These are phyloP conservation scores for Gossypium stocksii DNA, from an alignment of 345 rosid genomes.

Conservation along the genomic window DNA sequence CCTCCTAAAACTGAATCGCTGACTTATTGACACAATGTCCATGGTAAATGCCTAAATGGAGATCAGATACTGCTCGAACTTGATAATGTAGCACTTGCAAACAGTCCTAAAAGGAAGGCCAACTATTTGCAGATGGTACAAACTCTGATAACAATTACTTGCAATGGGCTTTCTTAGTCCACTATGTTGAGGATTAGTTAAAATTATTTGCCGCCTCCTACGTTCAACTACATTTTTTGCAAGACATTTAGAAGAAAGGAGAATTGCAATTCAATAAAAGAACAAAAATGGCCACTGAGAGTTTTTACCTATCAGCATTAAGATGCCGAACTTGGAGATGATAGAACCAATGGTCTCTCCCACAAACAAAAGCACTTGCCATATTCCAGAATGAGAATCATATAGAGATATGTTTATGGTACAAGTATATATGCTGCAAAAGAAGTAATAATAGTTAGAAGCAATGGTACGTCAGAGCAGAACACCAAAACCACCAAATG, in stretches of 20 bases:
- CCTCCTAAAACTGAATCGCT: not conserved
- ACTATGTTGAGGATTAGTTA: not conserved
- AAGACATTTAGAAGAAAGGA: not conserved
- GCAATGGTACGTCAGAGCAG: not conserved
- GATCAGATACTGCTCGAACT: not conserved
- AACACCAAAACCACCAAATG: not conserved
- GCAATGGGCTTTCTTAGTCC: not conserved
- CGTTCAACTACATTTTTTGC: not conserved
- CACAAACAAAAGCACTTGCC: slow-evolving; percentile 1
- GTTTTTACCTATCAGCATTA: slow-evolving; percentile 22
- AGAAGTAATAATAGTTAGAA: not conserved
- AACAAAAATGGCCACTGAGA: not conserved
- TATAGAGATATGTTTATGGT: not conserved
- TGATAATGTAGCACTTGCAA: not conserved
- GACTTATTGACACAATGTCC: not conserved
- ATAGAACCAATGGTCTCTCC: not conserved
- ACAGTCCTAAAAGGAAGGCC: not conserved
- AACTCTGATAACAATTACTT: not conserved
- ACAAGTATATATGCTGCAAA: slow-evolving; percentile 21
- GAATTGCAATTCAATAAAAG: not conserved
- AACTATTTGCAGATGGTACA: not conserved
- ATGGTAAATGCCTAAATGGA: not conserved
- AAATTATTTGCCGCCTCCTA: not conserved
- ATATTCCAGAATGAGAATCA: not conserved
- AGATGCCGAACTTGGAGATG: slow-evolving; percentile 4